Base-by-base conservation (phyloP, 192 early-diverging fungal species). In the Backusella tuberculispora region DNA sequence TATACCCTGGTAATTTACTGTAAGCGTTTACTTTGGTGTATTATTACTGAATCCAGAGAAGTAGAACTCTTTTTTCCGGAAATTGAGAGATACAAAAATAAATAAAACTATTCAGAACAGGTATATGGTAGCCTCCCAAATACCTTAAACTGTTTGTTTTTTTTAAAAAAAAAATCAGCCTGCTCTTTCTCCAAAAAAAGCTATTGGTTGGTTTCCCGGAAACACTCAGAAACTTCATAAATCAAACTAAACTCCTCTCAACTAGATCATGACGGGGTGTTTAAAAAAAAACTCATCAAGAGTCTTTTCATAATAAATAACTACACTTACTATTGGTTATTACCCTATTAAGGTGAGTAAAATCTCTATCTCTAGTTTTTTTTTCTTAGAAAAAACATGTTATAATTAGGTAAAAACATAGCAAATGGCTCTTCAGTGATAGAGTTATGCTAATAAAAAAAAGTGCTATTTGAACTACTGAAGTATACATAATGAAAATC, bases 131-230 rank as follows among this genome's bases (percentile, higher is more conserved):
- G 10, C 42, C 10, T 43, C 10, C 6, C 10, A 10, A 10, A 43
- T 43, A 6, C 1, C 10, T 43, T 53, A 19, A 9, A 53, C 19
- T 8, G 6, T 53, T 19, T 53, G 19, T 6, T 19, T 19, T 53
- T 50, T 53, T 53, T 24, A 19, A 53, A 53, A 53, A 53, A 53
- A n/a, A 53, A 53, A 53, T 19, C 8, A 19, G 50, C 7, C 19
- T 53, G 50, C 50, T 53, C 50, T 53, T 53, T 53, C 50, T 17
- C 50, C 7, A 53, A 53, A 53, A 53, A 53, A 53, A 53, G 48
- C 19, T n/a, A 53, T 53, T 53, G 48, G 48, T 53, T 53, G 48
- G 10, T 53, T 53, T n/a, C 5, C 6, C 7, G 48, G 48, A 53
- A 19, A 53, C 7, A 53, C 48, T 53, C 48, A 53, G 48, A 53